Evolutionary conservation across 2,329 filamentous ascomycete genomes (phyloP), one percentile per base, ranked within the genome.

Genomic region (Diaporthe vaccinii): DNA sequence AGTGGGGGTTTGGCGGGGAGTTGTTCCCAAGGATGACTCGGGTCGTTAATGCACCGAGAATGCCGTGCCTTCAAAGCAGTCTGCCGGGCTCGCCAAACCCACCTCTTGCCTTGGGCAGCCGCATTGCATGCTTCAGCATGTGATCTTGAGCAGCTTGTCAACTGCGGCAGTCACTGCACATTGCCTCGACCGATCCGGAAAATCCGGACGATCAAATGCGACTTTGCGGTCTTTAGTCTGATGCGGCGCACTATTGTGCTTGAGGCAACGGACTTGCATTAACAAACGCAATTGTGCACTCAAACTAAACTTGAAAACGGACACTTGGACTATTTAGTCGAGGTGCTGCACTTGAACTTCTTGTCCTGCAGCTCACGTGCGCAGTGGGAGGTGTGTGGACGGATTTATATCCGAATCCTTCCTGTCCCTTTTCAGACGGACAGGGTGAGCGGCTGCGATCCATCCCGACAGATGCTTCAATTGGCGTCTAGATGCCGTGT

Each of bases 11-110:
- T 74, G 65, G 49, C 58, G 41, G 74, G 70, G 74, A 58, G 70
- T 58, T 53, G 44, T 12, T 28, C 58, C 62, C 55, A 22, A 39
- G 59, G 14, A 28, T 22, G 17, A 31, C 62, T 75, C 72, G 72
- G 75, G 75, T 53, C 15, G 75, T 74, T 75, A 68, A 72, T 76
- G 67, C 67, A 31, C 75, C 75, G 75, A 76, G 55, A 20, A 55
- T 15, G 59, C 28, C 74, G 55, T 61, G 6, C n/a, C 62, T 53
- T 57, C 46, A 51, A 46, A 57, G 7, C 65, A 39, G 65, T 28
- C 14, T 49, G 41, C 62, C 62, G 62, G 53, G 3, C 36, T 62
- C 28, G 22, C 65, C 49, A 36, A 68, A 39, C 31, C 62, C 62
- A 68, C 65, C 46, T 68, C 25, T n/a, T 4, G 31, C 31, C 46